Base-by-base conservation (phyloP, 495 filamentous ascomycete genomes). In the Amphirosellinia nigrospora region DNA sequence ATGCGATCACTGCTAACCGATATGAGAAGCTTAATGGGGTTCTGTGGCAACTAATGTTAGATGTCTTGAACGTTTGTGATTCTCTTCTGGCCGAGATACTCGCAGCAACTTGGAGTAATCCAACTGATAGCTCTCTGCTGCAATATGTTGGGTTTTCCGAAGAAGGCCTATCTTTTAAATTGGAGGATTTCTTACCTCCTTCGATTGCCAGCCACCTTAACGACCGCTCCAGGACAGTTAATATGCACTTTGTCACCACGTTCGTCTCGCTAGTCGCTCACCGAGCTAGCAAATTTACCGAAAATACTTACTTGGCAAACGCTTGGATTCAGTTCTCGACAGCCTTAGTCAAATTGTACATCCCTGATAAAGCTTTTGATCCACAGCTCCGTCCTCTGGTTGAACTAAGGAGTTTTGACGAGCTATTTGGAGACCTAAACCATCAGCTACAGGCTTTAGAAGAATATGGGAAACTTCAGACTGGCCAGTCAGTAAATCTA, bases 351-450 rank as follows among this genome's bases (percentile, higher is more conserved):
- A 86, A 87, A 53, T 85, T 98, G 9, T 98, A 94, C 73, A 90
- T 98, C 4, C 94, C 96, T 0, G 90, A 97, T 76, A 89, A 89
- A 74, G 86, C 91, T 3, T 95, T 92, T 69, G 96, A 99, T 77
- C 96, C 96, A 15, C 93, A 94, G 30, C 82, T 94, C 66, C 86
- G 88, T 66, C 85, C 91, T n/a, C 86, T 90, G 46, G 82, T 98
- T 6, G 89, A 94, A 72, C 85, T 89, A 38, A 84, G 89, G 68
- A 85, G 90, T 21, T 88, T 96, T 69, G 71, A 84, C 2, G 83
- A 88, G 63, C 80, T 90, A 3, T 85, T 84, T 38, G 68, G 73
- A 9, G 83, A 85, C 38, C 74, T 97, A 16, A 76, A 83, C 26
- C 71, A 78, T 0, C 89, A 90, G 71, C 84, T 92, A 8, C 70